Base-by-base conservation (phyloP, 352 stramenopile genomes). In the Phytopythium montanum region DNA sequence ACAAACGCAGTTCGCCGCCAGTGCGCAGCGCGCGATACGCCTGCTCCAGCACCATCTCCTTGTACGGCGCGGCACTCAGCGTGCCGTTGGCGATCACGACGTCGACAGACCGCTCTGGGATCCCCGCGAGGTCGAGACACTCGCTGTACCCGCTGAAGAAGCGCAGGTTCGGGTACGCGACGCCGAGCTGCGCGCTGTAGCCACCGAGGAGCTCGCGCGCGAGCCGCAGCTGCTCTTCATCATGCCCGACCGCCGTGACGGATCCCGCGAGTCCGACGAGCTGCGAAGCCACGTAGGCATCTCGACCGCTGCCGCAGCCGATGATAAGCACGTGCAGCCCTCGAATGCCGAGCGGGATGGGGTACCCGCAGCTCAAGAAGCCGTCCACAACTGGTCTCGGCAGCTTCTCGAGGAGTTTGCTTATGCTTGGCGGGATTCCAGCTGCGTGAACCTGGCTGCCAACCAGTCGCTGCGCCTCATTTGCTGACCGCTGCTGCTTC, bases 41-140 rank as follows among this genome's bases (percentile, higher is more conserved):
- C 48, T 92, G 76, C 39, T 87, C 82, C 55, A 98, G 70, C 10
- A 97, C 92, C 18, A 80, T 75, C 54, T 92, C 76, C 71, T 97
- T 98, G 66, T 97, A 87, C n/a, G 87, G 81, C 60, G 84, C 95
- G 0, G 97, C 68, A 61, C 97, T 98, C 58, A 98, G 93, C 10
- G 97, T 90, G 56, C 88, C 97, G 73, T 98, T 98, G 42, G 78
- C 92, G 56, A 97, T 92, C 50, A 97, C 93, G 6, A 98, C 68
- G 71, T 98, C 92, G 52, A 97, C 90, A 3, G 71, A 83, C 44
- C 68, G 76, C 33, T 81, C 69, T 21, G 79, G 74, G n/a, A 97
- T 67, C 1, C 69, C 77, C 7, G 93, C 75, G 50, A 94, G 74
- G 41, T 85, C 73, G n/a, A 98, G 75, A 21, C 85, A 79, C 66